Base-by-base conservation (phyloP, 345 rosid species). In the Noccaea caerulescens region DNA sequence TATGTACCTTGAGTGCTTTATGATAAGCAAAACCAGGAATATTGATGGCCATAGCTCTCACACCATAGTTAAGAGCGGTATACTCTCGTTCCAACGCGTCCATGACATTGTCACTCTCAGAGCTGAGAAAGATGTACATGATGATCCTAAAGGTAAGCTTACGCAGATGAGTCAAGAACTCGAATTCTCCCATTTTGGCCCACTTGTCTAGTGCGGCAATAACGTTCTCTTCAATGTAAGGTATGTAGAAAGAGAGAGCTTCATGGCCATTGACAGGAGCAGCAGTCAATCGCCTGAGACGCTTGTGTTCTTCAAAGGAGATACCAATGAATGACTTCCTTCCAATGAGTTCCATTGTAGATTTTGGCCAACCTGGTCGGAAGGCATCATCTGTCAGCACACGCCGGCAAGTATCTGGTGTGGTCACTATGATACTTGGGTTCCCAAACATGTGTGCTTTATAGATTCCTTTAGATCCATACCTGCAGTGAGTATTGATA, bases 371-470 rank as follows among this genome's bases (percentile, higher is more conserved):
- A 4, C 97, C 96, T 1, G 92, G 92, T 65, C 76, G 62, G 71
- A 93, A 93, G 3, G 84, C 82, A 34, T 82, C 89, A 65, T 93
- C 86, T 0, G 69, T 83, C 36, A 93, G 56, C 0, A 89, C 92
- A 73, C 78, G 83, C 46, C 75, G 79, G 69, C 91, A 85, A 3
- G 89, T 65, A 30, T 89, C 98, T 3, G 92, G 86, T n/a, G 72
- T 68, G 4, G 98, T 91, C 2, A 93, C 97, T 8, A 93, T 71
- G 36, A 91, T 78, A 49, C 98, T 88, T 0, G 94, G 98, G 55
- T 56, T 83, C 58, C 96, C 98, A 55, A 91, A 93, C 98, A 93
- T 85, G 77, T 90, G 87, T 23, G 78, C 80, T 77, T 88, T 93
- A 81, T 93, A 93, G 9, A 93, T 72, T 47, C 94, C 96, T 4